These are phyloP conservation scores for Salix koriyanagi DNA, from an alignment of 345 rosid species.

Conservation along the genomic window DNA sequence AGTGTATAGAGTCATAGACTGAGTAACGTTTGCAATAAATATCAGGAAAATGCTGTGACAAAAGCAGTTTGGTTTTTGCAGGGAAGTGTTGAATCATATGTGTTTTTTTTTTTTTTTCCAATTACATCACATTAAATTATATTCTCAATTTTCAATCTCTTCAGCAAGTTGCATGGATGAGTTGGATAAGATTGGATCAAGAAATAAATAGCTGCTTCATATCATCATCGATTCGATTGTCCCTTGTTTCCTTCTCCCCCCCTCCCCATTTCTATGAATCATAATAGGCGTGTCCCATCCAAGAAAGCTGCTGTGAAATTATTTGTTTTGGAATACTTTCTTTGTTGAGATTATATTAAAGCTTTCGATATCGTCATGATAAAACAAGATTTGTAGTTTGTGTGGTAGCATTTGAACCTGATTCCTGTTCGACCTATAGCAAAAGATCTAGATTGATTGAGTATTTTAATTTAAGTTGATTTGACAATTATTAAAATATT, in stretches of 20 bases:
- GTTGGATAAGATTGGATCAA: neutral
- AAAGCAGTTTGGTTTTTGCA: neutral
- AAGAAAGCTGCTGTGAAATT: neutral
- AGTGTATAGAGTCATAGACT: too few relatives aligned
- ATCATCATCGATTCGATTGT: neutral
- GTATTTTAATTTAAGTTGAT: too few relatives aligned
- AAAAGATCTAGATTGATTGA: too few relatives aligned
- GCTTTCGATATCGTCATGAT: too few relatives aligned
- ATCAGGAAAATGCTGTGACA: neutral
- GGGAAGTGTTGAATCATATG: neutral
- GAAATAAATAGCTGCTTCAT: neutral
- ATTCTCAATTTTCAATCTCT: neutral
- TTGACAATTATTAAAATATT: too few relatives aligned
- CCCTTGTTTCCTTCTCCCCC: neutral
- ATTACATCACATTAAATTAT: neutral
- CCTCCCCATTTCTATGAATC: neutral
- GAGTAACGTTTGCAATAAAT: neutral
- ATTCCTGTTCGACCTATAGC: too few relatives aligned
- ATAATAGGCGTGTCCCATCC: neutral
- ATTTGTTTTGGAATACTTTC: too few relatives aligned
- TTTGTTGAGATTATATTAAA: too few relatives aligned
- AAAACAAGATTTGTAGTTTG: too few relatives aligned
- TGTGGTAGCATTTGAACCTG: too few relatives aligned
- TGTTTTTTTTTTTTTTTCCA: too few relatives aligned
- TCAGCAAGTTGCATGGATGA: neutral